Percentiles rank a stretch among this genome's conserved stretches.
phyloP scores from a whole-genome alignment of 169 alveolate genomes.

The Babesia divergens region DNA sequence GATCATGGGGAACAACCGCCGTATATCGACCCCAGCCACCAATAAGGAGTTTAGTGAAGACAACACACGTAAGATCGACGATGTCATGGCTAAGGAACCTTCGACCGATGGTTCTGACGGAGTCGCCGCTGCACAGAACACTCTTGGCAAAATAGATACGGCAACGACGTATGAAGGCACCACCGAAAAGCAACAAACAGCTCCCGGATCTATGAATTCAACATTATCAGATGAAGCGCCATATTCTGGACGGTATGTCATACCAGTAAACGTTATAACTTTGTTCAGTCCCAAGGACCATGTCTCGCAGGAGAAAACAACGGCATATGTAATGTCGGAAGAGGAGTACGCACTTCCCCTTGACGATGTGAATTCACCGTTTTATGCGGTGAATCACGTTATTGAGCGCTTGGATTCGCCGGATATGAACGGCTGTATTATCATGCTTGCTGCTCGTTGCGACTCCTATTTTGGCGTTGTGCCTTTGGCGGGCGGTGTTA shows the following conservation, averaged over 20 bases:
- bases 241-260: no score
- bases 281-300: no score
- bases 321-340: not conserved
- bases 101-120: not conserved
- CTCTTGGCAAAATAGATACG: no score
- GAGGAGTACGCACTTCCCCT: constrained; percentile 2
- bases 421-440: constrained; percentile 55
- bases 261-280: no score
- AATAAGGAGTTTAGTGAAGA: not conserved
- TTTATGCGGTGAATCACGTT: constrained; percentile 14
- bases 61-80: not conserved
- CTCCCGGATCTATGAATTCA: no score
- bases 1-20: constrained; percentile 35
- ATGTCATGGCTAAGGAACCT: not conserved
- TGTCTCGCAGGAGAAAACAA: not conserved
- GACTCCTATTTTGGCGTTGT: not conserved
- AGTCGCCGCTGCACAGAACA: no score
- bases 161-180: no score
- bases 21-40: not conserved
- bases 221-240: no score
- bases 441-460: constrained; percentile 32
- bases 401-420: constrained; percentile 58
- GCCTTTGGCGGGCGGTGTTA: constrained; percentile 63
- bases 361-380: constrained; percentile 11
- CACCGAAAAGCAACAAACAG: no score